Percentiles rank a stretch among this genome's conserved stretches.
These are phyloP conservation scores for Neonothopanus nambi DNA, from an alignment of 1,284 basidiomycete species.

Conservation along the genomic window DNA sequence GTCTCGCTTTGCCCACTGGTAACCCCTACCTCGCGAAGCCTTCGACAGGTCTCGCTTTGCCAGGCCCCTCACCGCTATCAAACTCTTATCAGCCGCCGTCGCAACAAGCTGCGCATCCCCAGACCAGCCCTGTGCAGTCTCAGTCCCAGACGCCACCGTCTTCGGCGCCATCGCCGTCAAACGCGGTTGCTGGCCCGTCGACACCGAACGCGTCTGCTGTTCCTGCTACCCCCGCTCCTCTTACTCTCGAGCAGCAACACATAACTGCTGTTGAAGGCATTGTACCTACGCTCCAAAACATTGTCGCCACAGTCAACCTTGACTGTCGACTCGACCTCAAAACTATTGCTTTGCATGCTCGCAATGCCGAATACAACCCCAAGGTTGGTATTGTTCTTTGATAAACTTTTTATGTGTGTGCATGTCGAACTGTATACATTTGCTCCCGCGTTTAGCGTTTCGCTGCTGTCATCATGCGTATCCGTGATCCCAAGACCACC, in stretches of 20 bases:
- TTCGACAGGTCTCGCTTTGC: slow-evolving; percentile 40
- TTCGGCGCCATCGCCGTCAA: slow-evolving; percentile 13
- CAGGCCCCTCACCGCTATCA: slow-evolving; percentile 47
- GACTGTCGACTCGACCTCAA: slow-evolving; percentile 97
- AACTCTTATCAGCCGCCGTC: slow-evolving; percentile 44
- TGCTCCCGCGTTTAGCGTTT: slow-evolving; percentile 86
- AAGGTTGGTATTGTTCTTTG: slow-evolving; percentile 80
- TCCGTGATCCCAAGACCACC: slow-evolving; percentile 99
- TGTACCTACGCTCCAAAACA: slow-evolving; percentile 95
- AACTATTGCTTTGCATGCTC: slow-evolving; percentile 96
- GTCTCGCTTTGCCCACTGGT: slow-evolving; percentile 12
- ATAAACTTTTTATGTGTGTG: slow-evolving; percentile 38
- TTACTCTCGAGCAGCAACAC: slow-evolving; percentile 85
- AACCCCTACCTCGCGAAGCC: slow-evolving; percentile 15
- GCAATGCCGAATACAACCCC: slow-evolving; percentile 99
- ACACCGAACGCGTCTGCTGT: slow-evolving; percentile 12
- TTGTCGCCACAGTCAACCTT: slow-evolving; percentile 98
- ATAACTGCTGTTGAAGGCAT: slow-evolving; percentile 95
- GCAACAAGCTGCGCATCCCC: slow-evolving; percentile 18
- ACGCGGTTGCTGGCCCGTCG: slow-evolving; percentile 37
- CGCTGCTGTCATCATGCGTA: slow-evolving; percentile 99
- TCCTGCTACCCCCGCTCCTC: slow-evolving; percentile 45
- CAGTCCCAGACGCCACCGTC: slow-evolving; percentile 40
- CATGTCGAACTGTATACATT: slow-evolving; percentile 63
- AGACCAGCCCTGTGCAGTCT: slow-evolving; percentile 17